Evolutionary conservation across 106 monocot species (phyloP), one percentile per base, ranked within the genome.

Genomic region (Dioscorea alata): DNA sequence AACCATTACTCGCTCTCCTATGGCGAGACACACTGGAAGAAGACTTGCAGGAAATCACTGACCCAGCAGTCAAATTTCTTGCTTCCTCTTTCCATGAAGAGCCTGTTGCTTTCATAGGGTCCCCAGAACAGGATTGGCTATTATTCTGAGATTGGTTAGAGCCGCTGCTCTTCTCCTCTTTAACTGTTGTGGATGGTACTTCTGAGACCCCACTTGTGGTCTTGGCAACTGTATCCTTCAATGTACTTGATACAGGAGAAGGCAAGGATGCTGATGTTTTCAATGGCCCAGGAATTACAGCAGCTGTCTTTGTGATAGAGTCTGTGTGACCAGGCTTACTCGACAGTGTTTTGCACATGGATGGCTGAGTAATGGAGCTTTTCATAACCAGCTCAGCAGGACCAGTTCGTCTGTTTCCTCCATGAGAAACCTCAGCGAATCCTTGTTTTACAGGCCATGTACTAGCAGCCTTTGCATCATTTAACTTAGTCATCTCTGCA

Each of bases 101-200:
- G 58, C 81, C 74, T 16, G 49, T 59, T 23, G 48, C 57, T 77
- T 85, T 91, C 20, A 66, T 81, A 57, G 83, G 85, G 59, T 90
- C 85, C 72, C 81, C 82, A 21, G 87, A 90, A 62, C 82, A 90
- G 50, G 94, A 85, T 68, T 94, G 94, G 60, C 89, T 86, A 75
- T 87, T 91, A 61, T 73, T 92, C 76, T 75, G 85, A 23, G 92
- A 92, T 67, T 92, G 85, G 70, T 87, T 85, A 13, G 91, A 95
- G 64, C 88, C 76, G 58, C 83, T 91, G 78, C 90, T 95, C 73
- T 88, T 91, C 71, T 91, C 94, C 61, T 95, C 94, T 69, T 88
- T 86, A 0, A 74, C 80, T 33, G 78, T 13, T 50, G 74, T 25
- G 53, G 65, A 35, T 31, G 80, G 85, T 63, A 80, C 25, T 23